These are phyloP conservation scores for Litsea cubeba DNA, from an alignment of 164 flowering plant species.

Conservation along the genomic window DNA sequence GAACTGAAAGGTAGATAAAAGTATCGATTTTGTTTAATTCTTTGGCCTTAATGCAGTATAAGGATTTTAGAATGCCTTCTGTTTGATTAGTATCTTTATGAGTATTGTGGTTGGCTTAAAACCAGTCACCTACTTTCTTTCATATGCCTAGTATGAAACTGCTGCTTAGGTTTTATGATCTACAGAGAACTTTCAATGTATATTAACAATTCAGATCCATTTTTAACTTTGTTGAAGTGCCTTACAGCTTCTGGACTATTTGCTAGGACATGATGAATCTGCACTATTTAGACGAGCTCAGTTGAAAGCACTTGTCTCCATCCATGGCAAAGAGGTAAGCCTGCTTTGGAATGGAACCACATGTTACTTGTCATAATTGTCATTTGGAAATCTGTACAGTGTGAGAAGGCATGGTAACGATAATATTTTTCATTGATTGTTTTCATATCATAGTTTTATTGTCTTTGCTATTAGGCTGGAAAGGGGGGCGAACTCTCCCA, in stretches of 20 bases:
- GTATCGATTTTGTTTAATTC: background rate
- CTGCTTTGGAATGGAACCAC: background rate
- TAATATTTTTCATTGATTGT: background rate
- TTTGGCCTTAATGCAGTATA: background rate
- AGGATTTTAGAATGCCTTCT: background rate
- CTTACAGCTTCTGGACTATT: constrained; percentile 76
- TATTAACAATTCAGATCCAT: background rate
- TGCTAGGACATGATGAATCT: constrained; percentile 76
- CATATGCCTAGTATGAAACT: background rate
- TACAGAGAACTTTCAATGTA: background rate
- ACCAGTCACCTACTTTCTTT: background rate
- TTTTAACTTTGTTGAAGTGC: constrained; percentile 8
- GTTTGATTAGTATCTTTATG: background rate
- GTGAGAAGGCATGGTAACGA: background rate
- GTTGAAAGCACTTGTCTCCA: constrained; percentile 88
- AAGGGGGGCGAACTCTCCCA: constrained; percentile 98
- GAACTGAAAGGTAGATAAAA: too few species aligned
- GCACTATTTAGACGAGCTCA: constrained; percentile 94
- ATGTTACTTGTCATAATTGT: background rate
- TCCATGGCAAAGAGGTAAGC: constrained; percentile 84
- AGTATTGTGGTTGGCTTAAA: background rate
- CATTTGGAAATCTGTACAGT: background rate
- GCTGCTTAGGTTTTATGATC: background rate
- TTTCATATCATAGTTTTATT: background rate
- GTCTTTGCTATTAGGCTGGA: constrained; percentile 57